Evolutionary conservation across 2,329 filamentous ascomycete species (phyloP), one percentile per base, ranked within the genome.

Genomic region (Talaromyces amestolkiae): DNA sequence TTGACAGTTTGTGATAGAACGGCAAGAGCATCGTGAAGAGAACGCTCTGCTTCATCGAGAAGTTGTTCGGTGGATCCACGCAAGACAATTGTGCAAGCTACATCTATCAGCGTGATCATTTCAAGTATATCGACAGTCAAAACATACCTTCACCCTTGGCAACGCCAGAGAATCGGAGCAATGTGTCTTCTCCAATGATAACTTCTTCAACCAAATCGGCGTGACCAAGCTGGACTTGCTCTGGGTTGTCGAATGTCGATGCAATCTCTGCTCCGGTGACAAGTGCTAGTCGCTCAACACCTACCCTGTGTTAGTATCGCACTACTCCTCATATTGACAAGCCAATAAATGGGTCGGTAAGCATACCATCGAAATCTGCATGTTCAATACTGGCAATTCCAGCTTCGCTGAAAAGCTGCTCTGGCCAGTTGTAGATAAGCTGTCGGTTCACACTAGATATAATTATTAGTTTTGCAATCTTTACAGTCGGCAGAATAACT

Each of bases 401-500:
- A 8, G 93, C 94, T 78, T 99, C 95, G 41, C 94, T 93, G 76
- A 99, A 99, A 56, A 99, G 89, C 82, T 99, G 95, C 81, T 99
- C 95, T 6, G 95, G 95, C 95, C 95, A 99, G 85, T 99, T 99
- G 86, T 99, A 99, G 82, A 99, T 99, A 69, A 99, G 88, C 80
- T 99, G 95, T 72, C 95, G 86, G 86, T 99, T 99, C 80, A 99
- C 97, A 80, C 64, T 66, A 19, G 4, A 35, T 24, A 19, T 15
- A 27, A 43, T 3, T 33, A 37, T 59, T 19, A 59, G 56, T 33
- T 31, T 24, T 41, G 31, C 13, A n/a, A 19, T 7, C 3, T 35
- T 7, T 11, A 56, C 11, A 9, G 35, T 1, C 9, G 35, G 19
- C 13, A 11, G 15, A 27, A 53, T 13, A 9, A 24, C 64, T 37